Evolutionary conservation across 2,329 filamentous ascomycete genomes (phyloP).

Genomic region (Fusarium sp.): DNA sequence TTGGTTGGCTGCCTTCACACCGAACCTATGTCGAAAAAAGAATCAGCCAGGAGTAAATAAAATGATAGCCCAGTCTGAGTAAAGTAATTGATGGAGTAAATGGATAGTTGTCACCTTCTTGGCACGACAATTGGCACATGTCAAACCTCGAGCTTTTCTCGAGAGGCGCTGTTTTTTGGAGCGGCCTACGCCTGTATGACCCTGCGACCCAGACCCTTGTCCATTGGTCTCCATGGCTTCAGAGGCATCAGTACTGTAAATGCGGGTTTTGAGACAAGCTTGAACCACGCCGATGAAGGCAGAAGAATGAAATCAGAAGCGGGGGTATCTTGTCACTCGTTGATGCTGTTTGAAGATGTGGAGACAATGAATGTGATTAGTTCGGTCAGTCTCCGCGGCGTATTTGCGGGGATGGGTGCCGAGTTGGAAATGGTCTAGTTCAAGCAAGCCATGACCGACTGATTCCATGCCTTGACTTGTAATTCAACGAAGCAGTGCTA

Average conservation of each 20-base stretch:
- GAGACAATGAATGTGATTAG: background rate
- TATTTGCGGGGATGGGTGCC: background rate
- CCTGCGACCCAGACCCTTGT: background rate
- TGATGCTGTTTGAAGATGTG: no score
- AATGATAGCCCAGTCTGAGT: no score
- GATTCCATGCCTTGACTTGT: no score
- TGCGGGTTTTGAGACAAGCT: no score
- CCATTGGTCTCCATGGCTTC: constrained; percentile 5
- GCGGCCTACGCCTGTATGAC: background rate
- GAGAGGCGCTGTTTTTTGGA: constrained; percentile 6
- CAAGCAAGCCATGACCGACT: no score
- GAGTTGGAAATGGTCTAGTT: no score
- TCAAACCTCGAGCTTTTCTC: constrained; percentile 8
- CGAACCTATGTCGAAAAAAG: background rate
- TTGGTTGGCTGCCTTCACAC: constrained; percentile 9
- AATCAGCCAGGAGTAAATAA: background rate
- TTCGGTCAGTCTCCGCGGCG: background rate
- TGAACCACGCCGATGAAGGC: no score
- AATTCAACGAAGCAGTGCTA: background rate
- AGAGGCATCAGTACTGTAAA: no score
- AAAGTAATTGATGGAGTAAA: no score
- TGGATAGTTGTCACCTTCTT: background rate
- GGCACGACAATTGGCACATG: constrained; percentile 3
- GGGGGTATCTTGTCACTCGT: no score
- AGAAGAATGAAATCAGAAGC: no score